Base-by-base conservation (phyloP, 1,284 basidiomycete species). In the Abortiporus biennis region DNA sequence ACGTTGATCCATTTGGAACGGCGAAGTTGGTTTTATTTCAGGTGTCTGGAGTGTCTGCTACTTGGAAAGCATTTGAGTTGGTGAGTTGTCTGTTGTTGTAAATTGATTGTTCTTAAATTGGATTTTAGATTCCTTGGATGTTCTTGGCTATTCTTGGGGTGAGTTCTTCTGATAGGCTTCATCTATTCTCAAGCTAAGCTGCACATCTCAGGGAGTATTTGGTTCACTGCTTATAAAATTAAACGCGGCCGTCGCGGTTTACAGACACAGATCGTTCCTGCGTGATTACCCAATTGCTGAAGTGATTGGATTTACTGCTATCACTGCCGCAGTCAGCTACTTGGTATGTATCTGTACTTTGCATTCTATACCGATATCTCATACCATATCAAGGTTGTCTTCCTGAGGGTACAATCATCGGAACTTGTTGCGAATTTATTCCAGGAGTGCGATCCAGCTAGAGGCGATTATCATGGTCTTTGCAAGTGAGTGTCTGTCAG, bases 391-490 rank as follows among this genome's bases (percentile, higher is more conserved):
- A 20, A 59, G 52, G 54, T 59, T 15, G 54, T 63, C n/a, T 58
- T 62, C 49, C 43, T 38, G 40, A 80, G 82, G 40, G 82, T 79
- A 3, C 82, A 83, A 56, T 71, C 80, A 1, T 82, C 80, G 0
- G 79, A 84, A 51, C 61, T 86, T 12, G 83, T 85, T 2, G 72
- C 80, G 5, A 83, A 84, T 52, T 66, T 86, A 3, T 85, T 86
- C 56, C 75, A 79, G 53, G 82, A 86, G 56, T 86, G 83, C 51
- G 81, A 84, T 55, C 62, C 76, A 5, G 62, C 63, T 6, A 80
- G 74, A 53, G 71, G 72, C 6, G 81, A 85, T 55, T 84, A 76
- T 54, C 81, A 84, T 52, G 81, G 82, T 2, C 63, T 85, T 23
- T 85, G 82, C 80, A 84, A 85, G 82, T 84, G 53, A 47, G 78